Conservation (phyloP, 257 asterid species). For the Solanum ossicruentum region DNA sequence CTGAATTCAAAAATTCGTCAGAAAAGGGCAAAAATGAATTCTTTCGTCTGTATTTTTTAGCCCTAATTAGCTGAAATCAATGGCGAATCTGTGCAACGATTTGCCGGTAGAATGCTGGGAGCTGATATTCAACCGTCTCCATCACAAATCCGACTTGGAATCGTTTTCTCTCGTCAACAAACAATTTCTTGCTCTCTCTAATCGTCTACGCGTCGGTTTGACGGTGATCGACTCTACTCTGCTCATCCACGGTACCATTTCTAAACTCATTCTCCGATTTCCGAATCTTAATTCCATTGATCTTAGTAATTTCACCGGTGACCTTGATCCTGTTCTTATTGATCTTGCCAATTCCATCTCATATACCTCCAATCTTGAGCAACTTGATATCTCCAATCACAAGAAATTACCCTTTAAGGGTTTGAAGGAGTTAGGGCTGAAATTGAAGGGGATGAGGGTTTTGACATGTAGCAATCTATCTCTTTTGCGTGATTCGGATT, state of each 20-base stretch:
- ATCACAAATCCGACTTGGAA: slow-evolving; percentile 1
- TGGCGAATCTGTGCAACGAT: neutral
- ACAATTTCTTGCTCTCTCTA: slow-evolving; percentile 5
- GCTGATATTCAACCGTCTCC: neutral
- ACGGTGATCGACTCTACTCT: neutral
- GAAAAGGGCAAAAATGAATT: neutral
- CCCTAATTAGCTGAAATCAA: neutral
- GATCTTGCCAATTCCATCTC: neutral
- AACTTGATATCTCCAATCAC: neutral
- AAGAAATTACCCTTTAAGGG: neutral
- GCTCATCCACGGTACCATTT: neutral
- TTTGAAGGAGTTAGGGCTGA: neutral
- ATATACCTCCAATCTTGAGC: neutral
- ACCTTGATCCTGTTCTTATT: neutral
- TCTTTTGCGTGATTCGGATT: neutral
- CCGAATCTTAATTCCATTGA: slow-evolving; percentile 2
- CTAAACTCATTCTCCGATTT: slow-evolving; percentile 2
- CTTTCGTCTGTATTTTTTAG: neutral
- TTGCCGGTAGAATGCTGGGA: slow-evolving; percentile 14
- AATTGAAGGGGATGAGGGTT: neutral
- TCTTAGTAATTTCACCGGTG: neutral
- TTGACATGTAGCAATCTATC: neutral
- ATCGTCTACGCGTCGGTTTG: neutral
- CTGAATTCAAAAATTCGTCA: neutral
- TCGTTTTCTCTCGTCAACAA: slow-evolving; percentile 9